Base-by-base conservation (phyloP, 257 asterid genomes). In the Coffea canephora region DNA sequence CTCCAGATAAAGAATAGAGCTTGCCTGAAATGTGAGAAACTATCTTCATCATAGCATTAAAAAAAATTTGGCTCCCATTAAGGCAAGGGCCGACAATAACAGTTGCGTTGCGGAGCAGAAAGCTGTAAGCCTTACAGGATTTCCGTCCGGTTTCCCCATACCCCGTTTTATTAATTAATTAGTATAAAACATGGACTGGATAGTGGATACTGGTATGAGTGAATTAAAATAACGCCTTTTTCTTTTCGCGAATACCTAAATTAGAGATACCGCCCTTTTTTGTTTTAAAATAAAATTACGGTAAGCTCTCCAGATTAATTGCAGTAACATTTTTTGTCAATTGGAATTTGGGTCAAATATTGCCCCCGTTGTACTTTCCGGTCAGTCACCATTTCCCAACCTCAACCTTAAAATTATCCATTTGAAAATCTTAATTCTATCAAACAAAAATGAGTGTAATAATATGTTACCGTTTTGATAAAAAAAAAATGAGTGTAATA, bases 1-100 rank as follows among this genome's bases (percentile, higher is more conserved):
- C 36, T 21, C 23, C 55, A 0, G n/a, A 46, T 43, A 70, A 70
- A 70, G 36, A 6, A 25, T 21, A 46, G 55, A 10, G 21, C 57
- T 70, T 70, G 34, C 75, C 57, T 70, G 55, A 70, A 70, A 8
- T 69, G 55, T 52, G 74, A 43, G 54, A 43, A 43, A 69, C 21
- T 23, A 70, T 45, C 36, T 45, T 70, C 75, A 6, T 7, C 3
- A 27, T 15, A 43, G 19, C 9, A 69, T 12, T 1, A 41, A 69
- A 13, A 23, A 13, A 50, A 19, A 31, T 31, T 31, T 31, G 21
- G n/a, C 50, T 8, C 6, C n/a, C 73, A 69, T 36, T 15, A 39
- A 41, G 43, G 43, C 27, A 39, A 41, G 43, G 43, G 43, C 3
- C 73, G 13, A 69, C 10, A 18, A 16, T 41, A 25, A 5, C 7